Evolutionary conservation across 2,329 filamentous ascomycete genomes (phyloP), one percentile per base, ranked within the genome.

Genomic region (Aspergillus cejpii): DNA sequence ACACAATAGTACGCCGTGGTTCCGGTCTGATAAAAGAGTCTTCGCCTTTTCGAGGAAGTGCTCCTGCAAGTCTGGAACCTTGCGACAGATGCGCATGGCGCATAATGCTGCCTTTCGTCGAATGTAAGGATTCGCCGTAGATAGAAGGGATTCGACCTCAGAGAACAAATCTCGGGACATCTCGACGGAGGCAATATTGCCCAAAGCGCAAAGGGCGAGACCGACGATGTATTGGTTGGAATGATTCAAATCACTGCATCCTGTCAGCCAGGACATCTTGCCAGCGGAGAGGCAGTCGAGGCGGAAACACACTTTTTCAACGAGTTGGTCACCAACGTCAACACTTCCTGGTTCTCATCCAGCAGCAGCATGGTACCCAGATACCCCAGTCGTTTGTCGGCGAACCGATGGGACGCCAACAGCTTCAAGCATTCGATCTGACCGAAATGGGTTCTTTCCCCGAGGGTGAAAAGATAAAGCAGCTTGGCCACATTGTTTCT

Each of bases 381-480:
- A 64, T 98, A 95, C 31, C 92, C 92, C 57, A 98, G 73, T 38
- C 92, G 84, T 74, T 98, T 98, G 76, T 98, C 92, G 56, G 92
- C 92, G 64, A 98, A 98, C 47, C 91, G 87, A 54, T 94, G 90
- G 31, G 92, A 98, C 47, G 92, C 92, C 47, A 98, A 80, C 40
- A 98, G 80, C 72, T 98, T 98, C 62, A 98, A 78, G 69, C 92
- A 98, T 80, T 98, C 92, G 65, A 98, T 98, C 76, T 98, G 92
- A 41, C 92, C 92, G 66, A 98, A 98, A 71, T 98, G 92, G 45
- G 92, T 98, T 61, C 92, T 81, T 72, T 98, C 92, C 53, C 92
- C 92, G 33, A 98, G 79, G 1, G 92, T 98, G 70, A 98, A 98
- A 49, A 98, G 87, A 67, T 98, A 98, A 29, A 98, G 80, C 27